Evolutionary conservation across 306 rosid genomes (phyloP), one percentile per base, ranked within the genome.

Genomic region (Crotalaria pallida): DNA sequence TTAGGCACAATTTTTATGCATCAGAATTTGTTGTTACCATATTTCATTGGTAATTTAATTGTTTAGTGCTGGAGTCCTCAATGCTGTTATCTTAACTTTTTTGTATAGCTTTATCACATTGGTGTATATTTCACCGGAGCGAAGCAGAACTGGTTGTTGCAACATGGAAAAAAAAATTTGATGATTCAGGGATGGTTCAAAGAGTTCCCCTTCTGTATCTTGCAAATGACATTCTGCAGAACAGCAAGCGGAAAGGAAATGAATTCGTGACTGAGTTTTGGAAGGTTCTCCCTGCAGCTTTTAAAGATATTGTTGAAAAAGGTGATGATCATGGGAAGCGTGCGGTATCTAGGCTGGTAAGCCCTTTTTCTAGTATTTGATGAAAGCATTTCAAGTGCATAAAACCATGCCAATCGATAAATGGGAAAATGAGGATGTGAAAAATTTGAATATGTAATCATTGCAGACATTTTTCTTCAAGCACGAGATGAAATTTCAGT

Each of bases 51-150:
- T 4, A 10, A 4, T 17, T 22, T 49, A 50, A 67, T 36, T 38
- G 23, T 10, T 7, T 21, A 12, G 41, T 68, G 56, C n/a, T 51
- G 34, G 50, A 34, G n/a, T n/a, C n/a, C n/a, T n/a, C n/a, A n/a
- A n/a, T n/a, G 38, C 55, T 49, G 83, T 75, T 74, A 5, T 77
- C 81, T 73, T 88, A 60, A 85, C 86, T 31, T 77, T 77, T 80
- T 64, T 38, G 40, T 60, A 56, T 83, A 88, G 97, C 96, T 71
- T 70, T 91, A 73, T 91, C 97, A 50, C 91, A 91, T 71, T 88
- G 96, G 97, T 91, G 97, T 75, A 87, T 91, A 74, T 88, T 88
- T 79, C 91, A 91, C 58, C 96, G 88, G 77, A 80, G 89, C 73
- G 85, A 88, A 76, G 93, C 96, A 4, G 91, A 88, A 67, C 68